Base-by-base conservation (phyloP, 176 grass and related monocot genomes). In the Triticum aestivum region DNA sequence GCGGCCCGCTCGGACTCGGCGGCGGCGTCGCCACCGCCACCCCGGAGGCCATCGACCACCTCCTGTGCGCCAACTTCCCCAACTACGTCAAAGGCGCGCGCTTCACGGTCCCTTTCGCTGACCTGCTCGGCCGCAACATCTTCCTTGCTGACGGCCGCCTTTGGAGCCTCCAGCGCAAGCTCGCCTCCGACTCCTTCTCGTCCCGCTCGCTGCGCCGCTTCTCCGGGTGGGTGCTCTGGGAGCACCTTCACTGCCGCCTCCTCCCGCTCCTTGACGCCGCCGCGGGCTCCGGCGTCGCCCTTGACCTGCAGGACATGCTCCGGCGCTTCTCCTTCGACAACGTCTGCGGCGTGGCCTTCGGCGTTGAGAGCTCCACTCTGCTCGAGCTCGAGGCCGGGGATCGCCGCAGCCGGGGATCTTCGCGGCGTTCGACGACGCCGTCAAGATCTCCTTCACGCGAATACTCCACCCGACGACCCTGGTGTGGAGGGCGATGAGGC, bases 21-120 rank as follows among this genome's bases (percentile, higher is more conserved):
- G 34, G 5, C 17, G 94, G 94, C 87, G 78, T 96, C n/a, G 89
- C 84, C 74, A 96, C 91, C 8, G 91, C 91, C n/a, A 69, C 89
- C 52, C 89, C 91, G 11, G 64, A 9, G 1, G 85, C 73, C 47
- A 85, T 96, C 9, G 88, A 91, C 81, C 91, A 96, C 75, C 8
- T 96, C 4, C 75, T 96, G 21, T 74, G 89, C 12, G 77, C 73
- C 21, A 77, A 61, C 32, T 96, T 93, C 84, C 69, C 75, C 52
- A 93, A 89, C 52, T 93, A 96, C 80, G 47, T 91, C 78, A 96
- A 96, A 87, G 94, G 94, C 80, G n/a, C 44, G 24, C 94, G 89
- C 67, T 74, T 89, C 79, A 78, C 9, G 1, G 56, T 2, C 6
- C 71, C 88, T 56, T 80, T 94, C 68, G 26, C n/a, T 13, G 90